Evolutionary conservation across 2,329 filamentous ascomycete species (phyloP), one percentile per base, ranked within the genome.

Genomic region (Diaporthe aspalathi): DNA sequence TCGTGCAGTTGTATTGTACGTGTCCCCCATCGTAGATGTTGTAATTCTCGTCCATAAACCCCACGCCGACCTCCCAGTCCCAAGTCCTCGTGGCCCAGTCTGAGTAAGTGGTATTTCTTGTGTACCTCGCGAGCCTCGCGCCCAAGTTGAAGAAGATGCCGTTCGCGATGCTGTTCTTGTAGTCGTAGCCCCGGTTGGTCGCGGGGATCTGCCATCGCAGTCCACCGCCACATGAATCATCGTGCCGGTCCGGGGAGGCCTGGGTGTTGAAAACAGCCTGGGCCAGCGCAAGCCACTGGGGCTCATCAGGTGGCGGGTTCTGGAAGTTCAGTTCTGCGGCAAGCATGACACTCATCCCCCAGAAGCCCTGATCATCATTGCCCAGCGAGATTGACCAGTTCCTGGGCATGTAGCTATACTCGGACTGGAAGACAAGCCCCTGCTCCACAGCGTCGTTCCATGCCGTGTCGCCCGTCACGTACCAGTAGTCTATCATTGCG

Each of bases 291-390:
- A 87, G 79, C 80, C 85, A 88, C 35, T 85, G 80, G 1, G 88
- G 85, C 70, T 86, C 77, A 68, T 84, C 83, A 2, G 81, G 76
- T 0, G 85, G 81, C 8, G 87, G 87, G 74, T 90, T 81, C 7
- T 87, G 86, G 74, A 91, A 90, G 50, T 85, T 85, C 54, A 81
- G 77, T 76, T 89, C 87, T 24, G 85, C 86, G 2, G 87, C 87
- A 27, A 83, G 82, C 81, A 89, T 85, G 29, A 85, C 85, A 20
- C 85, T 81, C 74, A 92, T 87, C 66, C 86, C 90, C 90, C 90
- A 92, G 80, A 91, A 91, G 14, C 84, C 87, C 80, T 92, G 90
- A 76, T 92, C 90, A 74, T 92, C 90, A 76, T 91, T 92, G 12
- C 79, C 78, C 32, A 79, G 73, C 24, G 78, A 78, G 11, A 75